A percentile compares a stretch with the other conserved stretches of the same genome.
Evolutionary conservation across 1,139 yeast species (phyloP).

Genomic region (Geotrichum phurueaensis): DNA sequence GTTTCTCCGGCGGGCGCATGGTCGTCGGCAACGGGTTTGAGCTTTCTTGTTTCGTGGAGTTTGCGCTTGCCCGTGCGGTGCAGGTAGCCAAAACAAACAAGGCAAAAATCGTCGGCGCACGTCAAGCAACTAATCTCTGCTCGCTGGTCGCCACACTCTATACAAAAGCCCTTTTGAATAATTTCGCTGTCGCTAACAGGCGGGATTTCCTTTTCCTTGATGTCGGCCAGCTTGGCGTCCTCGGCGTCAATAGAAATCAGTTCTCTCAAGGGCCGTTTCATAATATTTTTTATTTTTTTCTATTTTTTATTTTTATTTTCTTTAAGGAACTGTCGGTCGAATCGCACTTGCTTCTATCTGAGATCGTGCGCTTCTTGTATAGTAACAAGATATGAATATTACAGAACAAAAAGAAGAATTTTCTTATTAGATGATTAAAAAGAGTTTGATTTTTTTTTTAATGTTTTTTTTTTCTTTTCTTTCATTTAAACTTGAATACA

Average conservation of each 20-base stretch:
- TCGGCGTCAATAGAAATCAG: slow-evolving; percentile 29
- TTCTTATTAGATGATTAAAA: background rate
- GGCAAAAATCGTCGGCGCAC: slow-evolving; percentile 61
- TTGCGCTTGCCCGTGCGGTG: slow-evolving; percentile 58
- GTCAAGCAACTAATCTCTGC: slow-evolving; percentile 50
- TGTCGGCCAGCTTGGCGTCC: slow-evolving; percentile 2
- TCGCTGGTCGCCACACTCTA: slow-evolving; percentile 68
- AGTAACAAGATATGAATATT: background rate
- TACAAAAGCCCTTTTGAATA: slow-evolving; percentile 39
- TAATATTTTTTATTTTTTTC: slow-evolving; percentile 5
- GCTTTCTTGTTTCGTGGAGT: slow-evolving; percentile 26
- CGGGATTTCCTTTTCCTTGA: background rate
- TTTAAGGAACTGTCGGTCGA: background rate
- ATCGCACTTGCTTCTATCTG: background rate
- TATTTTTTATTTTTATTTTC: no score
- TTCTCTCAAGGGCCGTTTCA: slow-evolving; percentile 30
- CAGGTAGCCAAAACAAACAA: slow-evolving; percentile 57
- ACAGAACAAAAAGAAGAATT: background rate
- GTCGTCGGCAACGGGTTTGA: background rate
- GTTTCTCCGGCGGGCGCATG: background rate
- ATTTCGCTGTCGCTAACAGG: background rate
- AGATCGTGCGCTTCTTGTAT: background rate
- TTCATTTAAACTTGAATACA: background rate
- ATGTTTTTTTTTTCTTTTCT: background rate
- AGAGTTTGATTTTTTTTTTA: background rate